Conservation (phyloP, 495 filamentous ascomycete species). For the Staphylotrichum tortipilum region DNA sequence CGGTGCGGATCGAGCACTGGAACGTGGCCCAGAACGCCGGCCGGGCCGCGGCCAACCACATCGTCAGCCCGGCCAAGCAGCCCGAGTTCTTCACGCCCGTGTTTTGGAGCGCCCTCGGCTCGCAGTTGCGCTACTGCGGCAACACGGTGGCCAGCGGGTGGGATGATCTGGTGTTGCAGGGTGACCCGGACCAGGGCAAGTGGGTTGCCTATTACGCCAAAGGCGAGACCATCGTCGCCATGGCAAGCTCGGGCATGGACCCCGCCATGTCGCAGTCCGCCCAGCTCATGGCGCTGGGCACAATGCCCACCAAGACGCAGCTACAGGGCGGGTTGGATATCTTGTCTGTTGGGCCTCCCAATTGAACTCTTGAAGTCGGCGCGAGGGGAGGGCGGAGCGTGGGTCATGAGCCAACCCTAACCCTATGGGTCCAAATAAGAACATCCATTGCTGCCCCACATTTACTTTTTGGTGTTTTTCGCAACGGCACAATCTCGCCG, state of each 20-base stretch:
- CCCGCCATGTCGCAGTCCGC: constrained; percentile 74
- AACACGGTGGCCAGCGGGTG: constrained; percentile 64
- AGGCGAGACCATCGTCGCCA: constrained; percentile 82
- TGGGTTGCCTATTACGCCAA: constrained; percentile 85
- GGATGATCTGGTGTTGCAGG: constrained; percentile 73
- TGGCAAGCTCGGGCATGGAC: constrained; percentile 85
- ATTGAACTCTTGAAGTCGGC: constrained; percentile 13
- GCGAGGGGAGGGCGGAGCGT: background rate
- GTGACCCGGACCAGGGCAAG: constrained; percentile 68
- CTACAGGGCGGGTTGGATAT: constrained; percentile 68
- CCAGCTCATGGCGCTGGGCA: constrained; percentile 74
- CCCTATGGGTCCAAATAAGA: no score
- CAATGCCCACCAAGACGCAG: constrained; percentile 76
- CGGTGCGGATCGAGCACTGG: constrained; percentile 87
- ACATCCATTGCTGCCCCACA: no score
- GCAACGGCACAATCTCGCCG: no score
- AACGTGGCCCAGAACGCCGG: constrained; percentile 94
- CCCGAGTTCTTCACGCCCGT: constrained; percentile 77
- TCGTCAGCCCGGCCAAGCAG: constrained; percentile 50
- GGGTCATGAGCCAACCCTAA: background rate
- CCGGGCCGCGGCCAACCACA: constrained; percentile 64
- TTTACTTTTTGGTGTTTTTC: no score
- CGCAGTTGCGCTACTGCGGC: constrained; percentile 86
- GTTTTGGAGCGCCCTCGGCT: constrained; percentile 90
- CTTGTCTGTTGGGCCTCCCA: constrained; percentile 42